phyloP scores from a whole-genome alignment of 2,329 filamentous ascomycete genomes.

The Fusarium pseudonygamai region DNA sequence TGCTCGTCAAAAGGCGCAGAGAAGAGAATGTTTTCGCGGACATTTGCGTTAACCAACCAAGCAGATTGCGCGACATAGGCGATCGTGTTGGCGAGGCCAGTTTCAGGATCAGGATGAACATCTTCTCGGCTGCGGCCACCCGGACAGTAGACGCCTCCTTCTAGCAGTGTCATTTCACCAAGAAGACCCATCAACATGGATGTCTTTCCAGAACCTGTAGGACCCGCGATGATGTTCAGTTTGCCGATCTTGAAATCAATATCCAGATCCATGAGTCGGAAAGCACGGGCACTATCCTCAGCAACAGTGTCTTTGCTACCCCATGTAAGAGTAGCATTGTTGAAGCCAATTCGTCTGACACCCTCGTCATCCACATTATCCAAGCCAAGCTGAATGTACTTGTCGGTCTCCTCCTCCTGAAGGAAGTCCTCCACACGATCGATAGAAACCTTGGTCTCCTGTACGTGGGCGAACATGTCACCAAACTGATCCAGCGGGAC shows the following conservation, averaged over 20 bases:
- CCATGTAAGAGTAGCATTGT: conserved; percentile 89
- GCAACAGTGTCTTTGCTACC: conserved; percentile 72
- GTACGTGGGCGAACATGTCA: conserved; percentile 98
- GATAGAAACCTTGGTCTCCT: conserved; percentile 96
- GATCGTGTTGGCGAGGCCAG: conserved; percentile 87
- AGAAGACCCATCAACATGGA: conserved; percentile 95
- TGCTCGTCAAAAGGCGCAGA: conserved; percentile 81
- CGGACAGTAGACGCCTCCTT: conserved; percentile 84
- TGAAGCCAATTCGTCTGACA: conserved; percentile 82
- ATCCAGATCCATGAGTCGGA: conserved; percentile 84
- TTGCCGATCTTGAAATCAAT: conserved; percentile 85
- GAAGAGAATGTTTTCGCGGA: conserved; percentile 96
- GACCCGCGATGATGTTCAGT: conserved; percentile 91
- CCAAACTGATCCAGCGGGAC: conserved; percentile 95
- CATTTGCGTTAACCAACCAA: conserved; percentile 95
- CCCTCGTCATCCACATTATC: conserved; percentile 75
- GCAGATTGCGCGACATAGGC: conserved; percentile 97
- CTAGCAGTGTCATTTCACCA: conserved; percentile 91
- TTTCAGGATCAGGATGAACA: conserved; percentile 80
- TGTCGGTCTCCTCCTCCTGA: conserved; percentile 93
- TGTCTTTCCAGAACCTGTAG: conserved; percentile 95
- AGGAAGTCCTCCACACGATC: conserved; percentile 97
- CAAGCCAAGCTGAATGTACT: conserved; percentile 83
- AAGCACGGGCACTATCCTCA: conserved; percentile 75
- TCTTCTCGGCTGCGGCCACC: conserved; percentile 88